These are phyloP conservation scores for Penicillium sp. DNA, from an alignment of 2,329 filamentous ascomycete species.

Conservation along the genomic window DNA sequence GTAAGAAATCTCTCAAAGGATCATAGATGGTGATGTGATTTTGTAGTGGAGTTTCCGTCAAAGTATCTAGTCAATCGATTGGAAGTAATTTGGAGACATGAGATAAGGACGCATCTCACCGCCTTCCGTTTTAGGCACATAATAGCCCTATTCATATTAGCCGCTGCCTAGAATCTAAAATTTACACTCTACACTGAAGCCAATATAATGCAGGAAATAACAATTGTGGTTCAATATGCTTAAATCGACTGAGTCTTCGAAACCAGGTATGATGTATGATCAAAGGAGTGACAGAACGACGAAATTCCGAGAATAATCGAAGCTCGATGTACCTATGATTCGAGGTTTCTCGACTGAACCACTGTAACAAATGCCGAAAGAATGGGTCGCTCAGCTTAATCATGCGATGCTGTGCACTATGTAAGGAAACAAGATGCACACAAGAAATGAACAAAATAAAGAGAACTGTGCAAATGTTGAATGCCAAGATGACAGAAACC, in stretches of 20 bases:
- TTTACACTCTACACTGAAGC: neutral
- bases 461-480: conserved; percentile 4
- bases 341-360: conserved; percentile 3
- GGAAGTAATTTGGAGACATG: conserved; percentile 1
- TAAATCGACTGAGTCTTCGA: neutral
- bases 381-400: conserved; percentile 22
- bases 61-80: neutral
- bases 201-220: neutral
- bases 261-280: neutral
- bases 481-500: conserved; percentile 3
- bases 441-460: conserved; percentile 6
- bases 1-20: neutral
- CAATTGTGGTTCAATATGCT: neutral
- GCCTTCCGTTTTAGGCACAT: conserved; percentile 4
- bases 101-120: conserved; percentile 14
- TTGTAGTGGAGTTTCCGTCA: neutral
- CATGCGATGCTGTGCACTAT: conserved; percentile 26
- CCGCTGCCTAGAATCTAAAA: neutral
- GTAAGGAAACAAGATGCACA: conserved; percentile 16
- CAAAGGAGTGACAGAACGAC: conserved; percentile 10
- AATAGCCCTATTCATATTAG: neutral
- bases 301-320: conserved; percentile 12
- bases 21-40: neutral
- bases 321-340: conserved; percentile 9
- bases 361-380: conserved; percentile 6